Base-by-base conservation (phyloP, 352 stramenopile genomes). In the Phytopythium litorale region DNA sequence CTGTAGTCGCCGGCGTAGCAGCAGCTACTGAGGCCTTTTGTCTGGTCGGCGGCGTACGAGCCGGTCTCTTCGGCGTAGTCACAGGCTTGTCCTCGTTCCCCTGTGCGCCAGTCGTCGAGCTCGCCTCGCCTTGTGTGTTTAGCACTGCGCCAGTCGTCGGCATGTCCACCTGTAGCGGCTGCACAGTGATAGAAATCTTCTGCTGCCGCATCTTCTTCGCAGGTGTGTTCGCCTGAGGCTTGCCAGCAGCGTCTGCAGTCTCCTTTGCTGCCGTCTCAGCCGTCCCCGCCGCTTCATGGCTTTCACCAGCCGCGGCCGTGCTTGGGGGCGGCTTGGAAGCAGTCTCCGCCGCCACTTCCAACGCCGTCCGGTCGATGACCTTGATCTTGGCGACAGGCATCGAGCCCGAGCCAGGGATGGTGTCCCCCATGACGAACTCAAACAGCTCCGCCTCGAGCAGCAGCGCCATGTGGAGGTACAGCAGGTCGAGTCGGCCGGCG, bases 401-500 rank as follows among this genome's bases (percentile, higher is more conserved):
- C 9, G 63, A 50, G 7, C 73, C 63, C 15, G 48, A 30, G 3
- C 38, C 45, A 2, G 57, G 51, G 56, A 78, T 66, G 19, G 48
- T 66, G 37, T 82, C 66, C 12, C 59, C 71, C 53, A 87, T 60
- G 58, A 90, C 62, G 28, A 84, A 70, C 55, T 76, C 63, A 45
- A 70, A 76, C 2, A 90, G 69, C 56, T 80, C 70, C 0, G 76
- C 70, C 37, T 88, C 73, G 7, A 88, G 66, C 35, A 83, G 38
- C 68, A 88, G 71, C 6, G 70, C 78, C 79, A 88, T 87, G 56
- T 88, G 78, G 35, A 90, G 68, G 62, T 90, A 90, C 15, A 90
- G 62, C 23, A 90, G 62, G 56, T 90, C 81, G 7, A 88, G 66
- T 51, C 81, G 63, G 3, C 79, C 79, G 11, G 65, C 67, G 43